Conservation (phyloP, 768 basidiomycete species). For the Pleurotus eryngii region DNA sequence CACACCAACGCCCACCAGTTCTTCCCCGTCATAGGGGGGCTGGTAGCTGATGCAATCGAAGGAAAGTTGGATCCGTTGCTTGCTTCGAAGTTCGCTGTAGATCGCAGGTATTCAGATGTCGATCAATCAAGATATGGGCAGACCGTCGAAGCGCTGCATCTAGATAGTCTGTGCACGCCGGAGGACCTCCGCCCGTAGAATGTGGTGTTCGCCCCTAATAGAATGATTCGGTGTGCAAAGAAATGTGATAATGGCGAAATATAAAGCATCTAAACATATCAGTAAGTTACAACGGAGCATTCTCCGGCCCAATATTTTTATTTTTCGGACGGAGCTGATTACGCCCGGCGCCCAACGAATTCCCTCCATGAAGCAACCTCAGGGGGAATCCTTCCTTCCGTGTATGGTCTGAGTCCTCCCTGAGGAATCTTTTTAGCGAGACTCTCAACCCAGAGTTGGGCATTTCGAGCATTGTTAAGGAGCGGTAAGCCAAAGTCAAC, state of each 20-base stretch:
- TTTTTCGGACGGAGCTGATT: neutral
- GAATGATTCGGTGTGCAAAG: neutral
- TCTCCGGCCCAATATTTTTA: neutral
- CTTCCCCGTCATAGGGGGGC: slow-evolving; percentile 75
- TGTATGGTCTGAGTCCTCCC: slow-evolving; percentile 75
- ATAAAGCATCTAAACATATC: slow-evolving; percentile 2
- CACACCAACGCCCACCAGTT: slow-evolving; percentile 53
- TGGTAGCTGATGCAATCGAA: slow-evolving; percentile 74
- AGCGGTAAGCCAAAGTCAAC: slow-evolving; percentile 94
- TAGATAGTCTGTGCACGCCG: slow-evolving; percentile 46
- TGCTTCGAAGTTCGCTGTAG: slow-evolving; percentile 59
- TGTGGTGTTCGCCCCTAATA: neutral
- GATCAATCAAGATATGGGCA: slow-evolving; percentile 34
- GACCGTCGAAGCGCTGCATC: slow-evolving; percentile 34
- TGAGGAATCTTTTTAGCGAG: slow-evolving; percentile 80
- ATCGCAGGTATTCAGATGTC: slow-evolving; percentile 33
- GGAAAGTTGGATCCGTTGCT: slow-evolving; percentile 52
- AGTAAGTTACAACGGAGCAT: slow-evolving; percentile 4
- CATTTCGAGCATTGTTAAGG: slow-evolving; percentile 86
- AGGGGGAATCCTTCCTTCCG: slow-evolving; percentile 83
- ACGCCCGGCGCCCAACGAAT: slow-evolving; percentile 71
- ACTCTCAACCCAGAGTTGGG: slow-evolving; percentile 87
- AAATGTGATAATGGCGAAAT: neutral
- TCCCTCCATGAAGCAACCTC: slow-evolving; percentile 93
- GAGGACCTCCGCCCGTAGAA: slow-evolving; percentile 34